These are phyloP conservation scores for Jacaranda mimosifolia DNA, from an alignment of 257 asterid species.

Conservation along the genomic window DNA sequence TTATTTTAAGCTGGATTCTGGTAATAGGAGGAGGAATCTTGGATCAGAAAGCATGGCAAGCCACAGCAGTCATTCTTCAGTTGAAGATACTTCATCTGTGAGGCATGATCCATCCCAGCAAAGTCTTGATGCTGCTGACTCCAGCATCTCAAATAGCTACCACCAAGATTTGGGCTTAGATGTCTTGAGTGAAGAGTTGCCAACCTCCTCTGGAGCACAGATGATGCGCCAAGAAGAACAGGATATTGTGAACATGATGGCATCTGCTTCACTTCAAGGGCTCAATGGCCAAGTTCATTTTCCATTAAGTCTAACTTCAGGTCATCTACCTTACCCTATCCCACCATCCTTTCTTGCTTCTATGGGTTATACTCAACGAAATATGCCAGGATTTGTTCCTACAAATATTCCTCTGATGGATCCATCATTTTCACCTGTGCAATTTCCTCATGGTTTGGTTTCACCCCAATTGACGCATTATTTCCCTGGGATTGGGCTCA, in stretches of 20 bases:
- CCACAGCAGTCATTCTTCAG: slow-evolving; percentile 56
- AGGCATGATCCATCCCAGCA: slow-evolving; percentile 51
- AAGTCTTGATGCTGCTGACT: slow-evolving; percentile 56
- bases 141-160: slow-evolving; percentile 55
- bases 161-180: slow-evolving; percentile 52
- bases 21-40: slow-evolving; percentile 57
- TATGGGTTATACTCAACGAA: slow-evolving; percentile 70
- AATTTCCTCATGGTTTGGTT: slow-evolving; percentile 69
- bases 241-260: slow-evolving; percentile 84
- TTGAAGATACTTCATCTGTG: slow-evolving; percentile 51
- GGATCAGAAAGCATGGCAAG: slow-evolving; percentile 61
- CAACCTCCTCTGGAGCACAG: slow-evolving; percentile 57
- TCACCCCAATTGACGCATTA: slow-evolving; percentile 68
- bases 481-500: slow-evolving; percentile 62
- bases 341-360: slow-evolving; percentile 77
- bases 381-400: slow-evolving; percentile 69
- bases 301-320: slow-evolving; percentile 66
- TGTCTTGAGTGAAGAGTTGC: slow-evolving; percentile 60
- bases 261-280: slow-evolving; percentile 78
- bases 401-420: slow-evolving; percentile 57
- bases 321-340: slow-evolving; percentile 71
- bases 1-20: slow-evolving; percentile 49
- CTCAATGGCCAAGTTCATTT: slow-evolving; percentile 66
- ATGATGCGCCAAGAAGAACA: slow-evolving; percentile 82
- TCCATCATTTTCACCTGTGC: slow-evolving; percentile 62